Evolutionary conservation across 164 flowering plant genomes (phyloP).

Genomic region (Malania oleifera): DNA sequence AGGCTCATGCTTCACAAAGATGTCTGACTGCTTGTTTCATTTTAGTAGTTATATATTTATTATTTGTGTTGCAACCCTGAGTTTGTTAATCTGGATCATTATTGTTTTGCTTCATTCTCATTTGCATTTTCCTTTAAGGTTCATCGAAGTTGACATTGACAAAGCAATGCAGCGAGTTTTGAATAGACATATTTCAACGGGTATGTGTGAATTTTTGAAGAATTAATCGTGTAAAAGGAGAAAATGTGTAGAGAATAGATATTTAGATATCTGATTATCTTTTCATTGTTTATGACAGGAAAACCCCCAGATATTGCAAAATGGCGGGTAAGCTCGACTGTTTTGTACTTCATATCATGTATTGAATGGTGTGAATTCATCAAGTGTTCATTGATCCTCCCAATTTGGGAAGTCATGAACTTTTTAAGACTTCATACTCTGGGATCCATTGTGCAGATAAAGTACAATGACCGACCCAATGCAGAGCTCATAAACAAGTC

Average conservation of each 20-base stretch:
- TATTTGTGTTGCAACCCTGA: neutral
- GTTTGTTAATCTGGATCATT: neutral
- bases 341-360: neutral
- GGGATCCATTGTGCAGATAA: slow-evolving; percentile 47
- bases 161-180: slow-evolving; percentile 73
- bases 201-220: slow-evolving; percentile 38
- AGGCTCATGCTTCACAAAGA: no score
- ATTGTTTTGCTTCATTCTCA: neutral
- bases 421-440: no score
- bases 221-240: neutral
- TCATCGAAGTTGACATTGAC: slow-evolving; percentile 73
- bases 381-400: no score
- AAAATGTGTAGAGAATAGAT: neutral
- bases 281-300: slow-evolving; percentile 29
- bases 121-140: slow-evolving; percentile 40
- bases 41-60: neutral
- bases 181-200: slow-evolving; percentile 70
- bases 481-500: slow-evolving; percentile 80
- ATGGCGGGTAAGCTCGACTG: slow-evolving; percentile 64
- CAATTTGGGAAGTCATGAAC: no score
- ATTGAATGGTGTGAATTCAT: no score
- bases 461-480: slow-evolving; percentile 83
- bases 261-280: neutral
- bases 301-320: slow-evolving; percentile 75
- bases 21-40: no score